These are phyloP conservation scores for Amniculicola lignicola DNA, from an alignment of 495 filamentous ascomycete species.

Conservation along the genomic window DNA sequence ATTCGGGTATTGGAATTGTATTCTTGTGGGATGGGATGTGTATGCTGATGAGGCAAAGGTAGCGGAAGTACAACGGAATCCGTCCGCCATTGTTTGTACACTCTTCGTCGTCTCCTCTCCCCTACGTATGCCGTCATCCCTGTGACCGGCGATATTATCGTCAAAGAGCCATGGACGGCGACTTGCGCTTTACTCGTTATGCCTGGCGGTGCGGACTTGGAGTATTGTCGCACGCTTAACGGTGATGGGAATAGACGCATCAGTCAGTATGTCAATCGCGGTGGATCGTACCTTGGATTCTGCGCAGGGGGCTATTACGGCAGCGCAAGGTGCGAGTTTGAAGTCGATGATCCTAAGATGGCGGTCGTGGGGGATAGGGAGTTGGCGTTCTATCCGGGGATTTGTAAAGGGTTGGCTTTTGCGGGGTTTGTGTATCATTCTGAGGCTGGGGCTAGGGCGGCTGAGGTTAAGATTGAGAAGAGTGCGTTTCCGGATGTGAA, in stretches of 20 bases:
- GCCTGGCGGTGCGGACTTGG: slow-evolving; percentile 91
- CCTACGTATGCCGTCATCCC: slow-evolving; percentile 91
- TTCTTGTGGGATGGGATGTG: neutral
- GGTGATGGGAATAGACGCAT: slow-evolving; percentile 84
- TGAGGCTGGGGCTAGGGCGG: slow-evolving; percentile 78
- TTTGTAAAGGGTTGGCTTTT: slow-evolving; percentile 83
- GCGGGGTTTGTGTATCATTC: slow-evolving; percentile 87
- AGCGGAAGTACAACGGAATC: slow-evolving; percentile 82
- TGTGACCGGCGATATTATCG: slow-evolving; percentile 69
- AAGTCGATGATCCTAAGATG: slow-evolving; percentile 74
- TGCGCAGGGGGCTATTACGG: slow-evolving; percentile 97
- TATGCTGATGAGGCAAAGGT: slow-evolving; percentile 50
- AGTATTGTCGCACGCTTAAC: slow-evolving; percentile 84
- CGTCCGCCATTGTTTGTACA: slow-evolving; percentile 83
- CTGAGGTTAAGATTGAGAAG: slow-evolving; percentile 63
- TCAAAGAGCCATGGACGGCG: slow-evolving; percentile 88
- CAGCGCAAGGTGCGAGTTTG: slow-evolving; percentile 76
- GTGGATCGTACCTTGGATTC: slow-evolving; percentile 82
- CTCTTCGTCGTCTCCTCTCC: slow-evolving; percentile 82
- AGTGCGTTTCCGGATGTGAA: slow-evolving; percentile 50
- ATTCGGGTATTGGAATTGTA: slow-evolving; percentile 59
- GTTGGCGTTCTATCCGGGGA: slow-evolving; percentile 82
- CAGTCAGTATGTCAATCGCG: slow-evolving; percentile 76
- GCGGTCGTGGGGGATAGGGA: slow-evolving; percentile 87
- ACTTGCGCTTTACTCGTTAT: slow-evolving; percentile 88